Evolutionary conservation across 2,329 filamentous ascomycete species (phyloP).

Genomic region (Cryphonectria japonica): DNA sequence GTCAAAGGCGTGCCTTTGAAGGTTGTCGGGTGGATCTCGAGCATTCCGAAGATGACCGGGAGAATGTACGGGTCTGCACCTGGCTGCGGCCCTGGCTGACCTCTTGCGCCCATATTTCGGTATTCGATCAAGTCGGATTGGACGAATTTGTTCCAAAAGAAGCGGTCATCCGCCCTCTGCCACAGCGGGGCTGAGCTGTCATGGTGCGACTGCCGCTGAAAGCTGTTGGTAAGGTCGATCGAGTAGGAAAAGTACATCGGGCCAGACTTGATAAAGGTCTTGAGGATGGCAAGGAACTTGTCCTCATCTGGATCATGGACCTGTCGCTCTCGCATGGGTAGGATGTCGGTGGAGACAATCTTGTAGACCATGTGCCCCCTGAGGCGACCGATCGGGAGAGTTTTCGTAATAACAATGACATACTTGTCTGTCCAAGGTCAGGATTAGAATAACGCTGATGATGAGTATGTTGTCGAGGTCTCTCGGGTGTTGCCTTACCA

Average conservation of each 20-base stretch:
- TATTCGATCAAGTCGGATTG: conserved; percentile 92
- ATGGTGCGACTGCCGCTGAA: conserved; percentile 86
- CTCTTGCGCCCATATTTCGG: conserved; percentile 64
- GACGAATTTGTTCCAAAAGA: conserved; percentile 98
- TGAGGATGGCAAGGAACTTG: conserved; percentile 81
- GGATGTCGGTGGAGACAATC: conserved; percentile 85
- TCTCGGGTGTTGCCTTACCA: conserved; percentile 57
- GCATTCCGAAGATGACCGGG: conserved; percentile 94
- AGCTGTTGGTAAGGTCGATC: conserved; percentile 93
- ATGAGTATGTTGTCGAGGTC: background rate
- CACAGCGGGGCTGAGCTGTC: conserved; percentile 77
- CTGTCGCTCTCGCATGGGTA: conserved; percentile 89
- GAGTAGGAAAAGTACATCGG: conserved; percentile 99
- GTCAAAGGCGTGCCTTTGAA: conserved; percentile 86
- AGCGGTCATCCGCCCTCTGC: conserved; percentile 92
- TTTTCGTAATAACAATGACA: conserved; percentile 94
- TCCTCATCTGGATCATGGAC: conserved; percentile 95
- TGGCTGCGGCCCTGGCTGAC: conserved; percentile 70
- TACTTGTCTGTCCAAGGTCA: conserved; percentile 73
- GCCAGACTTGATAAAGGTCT: conserved; percentile 77
- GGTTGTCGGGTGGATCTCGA: conserved; percentile 84
- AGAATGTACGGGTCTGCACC: conserved; percentile 89
- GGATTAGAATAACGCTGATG: background rate
- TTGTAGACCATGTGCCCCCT: conserved; percentile 98
- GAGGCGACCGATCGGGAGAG: conserved; percentile 84